Conservation (phyloP, 2,329 filamentous ascomycete species). For the Aspergillus fischeri region DNA sequence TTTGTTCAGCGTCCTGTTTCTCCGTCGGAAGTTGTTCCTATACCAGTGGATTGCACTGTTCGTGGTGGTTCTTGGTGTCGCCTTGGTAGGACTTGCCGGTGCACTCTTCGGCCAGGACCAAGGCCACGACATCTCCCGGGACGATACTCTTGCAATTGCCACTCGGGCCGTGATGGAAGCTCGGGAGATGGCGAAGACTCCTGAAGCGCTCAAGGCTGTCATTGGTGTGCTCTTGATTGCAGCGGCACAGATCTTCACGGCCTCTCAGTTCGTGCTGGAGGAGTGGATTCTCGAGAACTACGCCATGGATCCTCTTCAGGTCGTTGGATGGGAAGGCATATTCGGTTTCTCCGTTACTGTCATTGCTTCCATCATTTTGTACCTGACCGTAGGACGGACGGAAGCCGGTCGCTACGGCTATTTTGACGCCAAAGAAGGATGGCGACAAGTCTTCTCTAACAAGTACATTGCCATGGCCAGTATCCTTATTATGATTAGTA, state of each 20-base stretch:
- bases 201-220: conserved; percentile 64
- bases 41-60: conserved; percentile 91
- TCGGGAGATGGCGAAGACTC: conserved; percentile 41
- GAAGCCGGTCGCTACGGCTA: conserved; percentile 71
- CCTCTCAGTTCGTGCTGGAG: conserved; percentile 91
- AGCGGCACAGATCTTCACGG: conserved; percentile 92
- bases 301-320: conserved; percentile 76
- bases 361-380: conserved; percentile 72
- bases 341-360: conserved; percentile 84
- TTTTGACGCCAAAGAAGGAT: conserved; percentile 85
- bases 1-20: conserved; percentile 87
- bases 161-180: conserved; percentile 42
- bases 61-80: conserved; percentile 83
- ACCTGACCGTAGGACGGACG: conserved; percentile 71
- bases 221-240: conserved; percentile 88
- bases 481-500: conserved; percentile 92
- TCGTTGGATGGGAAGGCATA: conserved; percentile 93
- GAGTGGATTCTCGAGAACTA: conserved; percentile 85
- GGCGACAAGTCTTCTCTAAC: conserved; percentile 72
- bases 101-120: conserved; percentile 66
- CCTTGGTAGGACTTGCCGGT: conserved; percentile 82
- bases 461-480: conserved; percentile 70
- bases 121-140: conserved; percentile 31
- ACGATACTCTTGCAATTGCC: conserved; percentile 23
- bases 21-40: conserved; percentile 71